Evolutionary conservation across 176 grass and related monocot species (phyloP), one percentile per base, ranked within the genome.

Genomic region (Carex myosuroides): DNA sequence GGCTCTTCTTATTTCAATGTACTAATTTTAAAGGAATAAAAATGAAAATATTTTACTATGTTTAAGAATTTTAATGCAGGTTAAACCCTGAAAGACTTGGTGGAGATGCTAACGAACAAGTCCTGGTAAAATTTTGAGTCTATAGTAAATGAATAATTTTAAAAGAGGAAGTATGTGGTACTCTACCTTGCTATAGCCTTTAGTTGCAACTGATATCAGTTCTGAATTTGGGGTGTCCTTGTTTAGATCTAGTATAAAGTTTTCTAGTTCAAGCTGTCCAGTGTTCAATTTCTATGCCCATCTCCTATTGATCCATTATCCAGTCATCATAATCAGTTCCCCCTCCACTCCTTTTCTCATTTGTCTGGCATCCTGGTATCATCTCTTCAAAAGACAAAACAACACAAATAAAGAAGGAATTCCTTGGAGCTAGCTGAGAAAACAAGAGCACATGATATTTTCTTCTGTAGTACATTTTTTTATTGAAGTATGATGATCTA

Each of bases 31-130:
- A 72, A 33, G 12, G 26, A 53, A 44, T 53, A 75, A 18, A 35
- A 61, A 80, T 42, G 37, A 9, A 81, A 42, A 62, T 63, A 18
- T 68, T 83, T 83, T 18, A 83, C 41, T 63, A 78, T 75, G 65
- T 90, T 86, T 71, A 86, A 84, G 55, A 75, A 41, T 32, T 21
- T 73, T 48, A 79, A 83, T 94, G 64, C 86, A 94, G 95, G 84
- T 81, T 98, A 85, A 94, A 94, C 71, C 92, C 95, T 65, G 95
- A 98, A 85, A 94, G 92, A 85, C 69, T 98, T 41, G 85, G 90
- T 82, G 95, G 91, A 85, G 92, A 94, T 73, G 87, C 88, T 84
- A 93, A 91, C 80, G 92, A 94, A 91, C 92, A 98, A 98, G 82
- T 94, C 87, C 91, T 92, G 87, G 95, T 98, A 91, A 93, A 83